Conservation (phyloP, 1,284 basidiomycete species). For the Rhodotorula glutinis region DNA sequence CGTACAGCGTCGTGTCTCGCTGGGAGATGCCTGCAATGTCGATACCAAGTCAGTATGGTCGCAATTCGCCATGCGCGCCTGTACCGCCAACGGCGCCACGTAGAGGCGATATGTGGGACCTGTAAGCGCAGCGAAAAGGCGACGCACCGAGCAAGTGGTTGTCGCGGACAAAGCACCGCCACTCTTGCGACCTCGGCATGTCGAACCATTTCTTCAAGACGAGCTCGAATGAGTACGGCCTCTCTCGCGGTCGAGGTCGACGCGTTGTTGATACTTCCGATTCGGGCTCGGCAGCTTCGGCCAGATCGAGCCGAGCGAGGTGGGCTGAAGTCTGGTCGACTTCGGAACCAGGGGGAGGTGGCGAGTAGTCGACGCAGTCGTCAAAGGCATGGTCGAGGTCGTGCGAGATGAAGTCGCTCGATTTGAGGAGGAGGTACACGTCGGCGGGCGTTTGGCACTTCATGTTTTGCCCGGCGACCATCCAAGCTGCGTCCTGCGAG, state of each 20-base stretch:
- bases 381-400: constrained; percentile 60
- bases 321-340: no score
- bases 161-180: constrained; percentile 79
- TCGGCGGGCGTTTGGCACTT: constrained; percentile 84
- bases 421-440: constrained; percentile 88
- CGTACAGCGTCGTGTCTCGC: constrained; percentile 85
- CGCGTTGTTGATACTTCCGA: neutral
- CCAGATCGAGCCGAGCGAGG: neutral
- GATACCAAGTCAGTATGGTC: no score
- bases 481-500: constrained; percentile 81
- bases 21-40: constrained; percentile 85
- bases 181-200: constrained; percentile 74
- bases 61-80: no score
- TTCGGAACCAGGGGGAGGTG: constrained; percentile 9
- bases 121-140: neutral
- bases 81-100: neutral
- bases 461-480: constrained; percentile 79
- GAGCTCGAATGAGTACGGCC: constrained; percentile 68
- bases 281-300: neutral
- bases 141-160: constrained; percentile 65
- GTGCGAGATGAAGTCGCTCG: constrained; percentile 82
- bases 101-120: no score
- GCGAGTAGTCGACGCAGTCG: constrained; percentile 59
- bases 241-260: neutral
- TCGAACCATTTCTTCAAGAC: constrained; percentile 88